Conservation (phyloP, 306 rosid genomes). For the Arachis hypogaea region DNA sequence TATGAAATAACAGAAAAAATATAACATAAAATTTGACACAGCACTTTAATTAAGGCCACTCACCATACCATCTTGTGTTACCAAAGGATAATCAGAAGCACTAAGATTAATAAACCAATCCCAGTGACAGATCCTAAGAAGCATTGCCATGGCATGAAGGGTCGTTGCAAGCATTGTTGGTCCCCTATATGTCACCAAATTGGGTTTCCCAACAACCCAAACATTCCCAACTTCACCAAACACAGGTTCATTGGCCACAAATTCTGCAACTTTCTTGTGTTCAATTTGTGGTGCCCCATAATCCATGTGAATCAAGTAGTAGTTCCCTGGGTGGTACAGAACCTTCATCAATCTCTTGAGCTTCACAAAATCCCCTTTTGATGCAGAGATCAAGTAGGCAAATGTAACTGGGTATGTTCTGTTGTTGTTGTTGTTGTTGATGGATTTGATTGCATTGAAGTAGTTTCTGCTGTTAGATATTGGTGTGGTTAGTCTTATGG, state of each 20-base stretch:
- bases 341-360: constrained; percentile 68
- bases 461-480: constrained; percentile 44
- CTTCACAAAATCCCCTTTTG: constrained; percentile 66
- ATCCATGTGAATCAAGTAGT: constrained; percentile 84
- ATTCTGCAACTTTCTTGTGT: constrained; percentile 57
- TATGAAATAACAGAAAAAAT: background rate
- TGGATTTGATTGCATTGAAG: constrained; percentile 42
- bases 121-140: constrained; percentile 69
- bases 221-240: constrained; percentile 75
- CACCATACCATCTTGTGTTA: constrained; percentile 99
- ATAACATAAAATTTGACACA: background rate
- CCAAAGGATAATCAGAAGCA: constrained; percentile 88
- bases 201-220: constrained; percentile 78
- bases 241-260: constrained; percentile 61
- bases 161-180: constrained; percentile 97
- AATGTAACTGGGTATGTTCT: constrained; percentile 65
- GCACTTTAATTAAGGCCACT: constrained; percentile 52
- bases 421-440: constrained; percentile 27
- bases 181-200: constrained; percentile 88
- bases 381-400: constrained; percentile 83
- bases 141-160: constrained; percentile 81
- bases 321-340: constrained; percentile 82
- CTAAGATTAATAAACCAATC: constrained; percentile 97
- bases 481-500: constrained; percentile 65
- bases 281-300: constrained; percentile 66